Evolutionary conservation across 1,284 basidiomycete genomes (phyloP), one percentile per base, ranked within the genome.

Genomic region (Apiotrichum akiyoshidainum): DNA sequence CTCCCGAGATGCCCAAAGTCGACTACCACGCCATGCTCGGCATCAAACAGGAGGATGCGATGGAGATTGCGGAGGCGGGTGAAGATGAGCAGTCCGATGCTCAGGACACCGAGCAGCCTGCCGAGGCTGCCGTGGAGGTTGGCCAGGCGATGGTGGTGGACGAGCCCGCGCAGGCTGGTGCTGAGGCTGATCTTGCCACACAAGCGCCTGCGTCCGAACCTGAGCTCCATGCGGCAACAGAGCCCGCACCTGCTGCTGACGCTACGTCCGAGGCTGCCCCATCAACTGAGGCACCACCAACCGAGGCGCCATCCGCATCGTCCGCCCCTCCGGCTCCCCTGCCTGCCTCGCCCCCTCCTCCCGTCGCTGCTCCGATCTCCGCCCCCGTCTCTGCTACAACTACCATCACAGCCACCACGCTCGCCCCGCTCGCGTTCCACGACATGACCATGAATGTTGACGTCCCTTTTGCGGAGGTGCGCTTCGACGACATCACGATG

Each of bases 401-500:
- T 17, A 19, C 9, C 4, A 16, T 39, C 37, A 12, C 37, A 21
- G 44, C 44, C 44, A 45, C 44, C 21, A 5, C 11, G 33, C 16
- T 22, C 45, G 16, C 16, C 40, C 12, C 16, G 12, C 40, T 17
- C 16, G 37, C 37, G 12, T 16, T 16, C 14, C 40, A 41, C 40
- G 42, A 10, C 42, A 19, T 9, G 17, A 19, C 10, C 42, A 44
- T 44, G 42, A 19, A 44, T 3, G 42, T 44, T 19, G 42, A 44
- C n/a, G 42, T 44, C 10, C 42, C 42, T 7, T 44, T 44, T 16
- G 22, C 35, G 14, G 39, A 39, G 4, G 54, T 42, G 3, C 21
- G 52, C 21, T 39, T 35, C 52, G 45, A 26, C 31, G 47, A 37
- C 22, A 52, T 52, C 26, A 33, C 40, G 26, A 52, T 42, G 26